phyloP scores from a whole-genome alignment of 805 yeast genomes.

The Wickerhamiella kurtzmanii region DNA sequence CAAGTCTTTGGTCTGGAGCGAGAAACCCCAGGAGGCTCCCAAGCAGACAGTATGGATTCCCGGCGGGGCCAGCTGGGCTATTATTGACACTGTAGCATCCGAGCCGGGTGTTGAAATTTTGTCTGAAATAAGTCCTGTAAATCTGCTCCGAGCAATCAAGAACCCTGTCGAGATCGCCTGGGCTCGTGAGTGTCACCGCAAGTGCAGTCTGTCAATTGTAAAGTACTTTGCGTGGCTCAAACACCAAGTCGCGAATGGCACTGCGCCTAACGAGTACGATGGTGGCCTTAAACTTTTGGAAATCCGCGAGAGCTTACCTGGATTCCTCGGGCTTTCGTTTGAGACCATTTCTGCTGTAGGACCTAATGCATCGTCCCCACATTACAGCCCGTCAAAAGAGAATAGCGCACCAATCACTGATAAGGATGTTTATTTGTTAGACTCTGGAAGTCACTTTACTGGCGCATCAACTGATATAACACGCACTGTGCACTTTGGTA shows the following conservation, averaged over 20 bases:
- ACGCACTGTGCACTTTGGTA: slow-evolving; percentile 61
- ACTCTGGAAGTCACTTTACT: slow-evolving; percentile 82
- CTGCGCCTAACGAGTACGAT: slow-evolving; percentile 39
- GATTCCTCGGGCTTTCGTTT: slow-evolving; percentile 48
- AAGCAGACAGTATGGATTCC: slow-evolving; percentile 35
- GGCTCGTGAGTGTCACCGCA: slow-evolving; percentile 60
- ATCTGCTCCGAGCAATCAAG: slow-evolving; percentile 59
- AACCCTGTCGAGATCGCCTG: slow-evolving; percentile 60
- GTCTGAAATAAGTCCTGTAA: slow-evolving; percentile 45
- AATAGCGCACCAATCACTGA: slow-evolving; percentile 51
- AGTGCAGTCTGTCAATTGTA: slow-evolving; percentile 69
- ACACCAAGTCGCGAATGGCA: slow-evolving; percentile 33
- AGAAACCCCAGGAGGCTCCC: neutral
- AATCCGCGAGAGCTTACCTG: slow-evolving; percentile 27
- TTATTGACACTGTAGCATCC: slow-evolving; percentile 34
- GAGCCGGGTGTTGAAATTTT: slow-evolving; percentile 8
- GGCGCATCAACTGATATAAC: slow-evolving; percentile 98
- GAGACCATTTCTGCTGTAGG: slow-evolving; percentile 67
- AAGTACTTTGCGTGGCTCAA: slow-evolving; percentile 79
- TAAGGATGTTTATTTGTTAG: slow-evolving; percentile 58
- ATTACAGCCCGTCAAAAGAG: slow-evolving; percentile 50
- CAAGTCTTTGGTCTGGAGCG: neutral
- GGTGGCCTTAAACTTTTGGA: slow-evolving; percentile 42
- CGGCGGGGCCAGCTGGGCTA: slow-evolving; percentile 52
- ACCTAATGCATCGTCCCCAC: slow-evolving; percentile 63